Percentiles rank a stretch among this genome's conserved stretches.
phyloP scores from a whole-genome alignment of 2,329 filamentous ascomycete genomes.

The Aspergillus tanneri region DNA sequence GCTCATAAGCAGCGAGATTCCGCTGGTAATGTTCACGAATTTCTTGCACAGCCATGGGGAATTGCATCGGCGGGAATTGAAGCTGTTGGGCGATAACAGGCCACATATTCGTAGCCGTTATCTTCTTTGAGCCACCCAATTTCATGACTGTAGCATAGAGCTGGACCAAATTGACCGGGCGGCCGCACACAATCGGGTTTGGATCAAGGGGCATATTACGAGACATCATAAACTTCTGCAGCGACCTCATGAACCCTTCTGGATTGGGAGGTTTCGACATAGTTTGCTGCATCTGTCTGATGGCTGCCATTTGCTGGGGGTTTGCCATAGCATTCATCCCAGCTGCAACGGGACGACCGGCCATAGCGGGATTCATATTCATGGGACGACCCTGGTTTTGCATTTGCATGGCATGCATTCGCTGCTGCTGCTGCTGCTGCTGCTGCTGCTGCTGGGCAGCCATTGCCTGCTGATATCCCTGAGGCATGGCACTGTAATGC shows the following conservation, averaged over 20 bases:
- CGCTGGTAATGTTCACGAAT: conserved; percentile 71
- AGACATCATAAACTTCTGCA: conserved; percentile 74
- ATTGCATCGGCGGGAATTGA: conserved; percentile 59
- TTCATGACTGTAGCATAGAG: conserved; percentile 78
- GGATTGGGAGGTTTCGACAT: conserved; percentile 48
- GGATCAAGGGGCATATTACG: conserved; percentile 71
- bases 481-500: conserved; percentile 53
- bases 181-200: conserved; percentile 70
- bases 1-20: conserved; percentile 75
- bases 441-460: conserved; percentile 69
- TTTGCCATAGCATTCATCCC: conserved; percentile 42
- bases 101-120: conserved; percentile 72
- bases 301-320: conserved; percentile 43
- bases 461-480: conserved; percentile 57
- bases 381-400: conserved; percentile 72
- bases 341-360: conserved; percentile 33
- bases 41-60: conserved; percentile 66
- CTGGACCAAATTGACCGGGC: conserved; percentile 70
- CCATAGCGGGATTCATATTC: conserved; percentile 41
- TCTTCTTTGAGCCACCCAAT: conserved; percentile 71
- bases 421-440: conserved; percentile 63
- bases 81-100: conserved; percentile 65
- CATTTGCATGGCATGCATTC: conserved; percentile 77
- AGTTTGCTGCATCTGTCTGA: conserved; percentile 52
- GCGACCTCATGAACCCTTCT: conserved; percentile 71